Conservation (phyloP, 768 basidiomycete species). For the Tricholoma hemisulphureum region DNA sequence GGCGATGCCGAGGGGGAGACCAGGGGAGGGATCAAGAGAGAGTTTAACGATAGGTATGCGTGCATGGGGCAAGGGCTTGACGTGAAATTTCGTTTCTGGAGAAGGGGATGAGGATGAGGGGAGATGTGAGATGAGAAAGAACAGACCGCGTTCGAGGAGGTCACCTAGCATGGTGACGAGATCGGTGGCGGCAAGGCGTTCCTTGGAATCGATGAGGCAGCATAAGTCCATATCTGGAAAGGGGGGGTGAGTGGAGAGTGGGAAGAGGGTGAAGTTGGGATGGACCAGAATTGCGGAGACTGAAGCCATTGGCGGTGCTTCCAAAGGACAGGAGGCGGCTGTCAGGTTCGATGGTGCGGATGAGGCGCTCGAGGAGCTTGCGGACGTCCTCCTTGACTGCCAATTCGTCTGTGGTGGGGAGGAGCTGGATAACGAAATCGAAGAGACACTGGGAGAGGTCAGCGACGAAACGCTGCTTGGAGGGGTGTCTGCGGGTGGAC, state of each 20-base stretch:
- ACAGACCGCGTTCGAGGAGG: conserved; percentile 80
- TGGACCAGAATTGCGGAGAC: conserved; percentile 88
- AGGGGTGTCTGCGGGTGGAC: conserved; percentile 38
- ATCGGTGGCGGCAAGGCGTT: conserved; percentile 78
- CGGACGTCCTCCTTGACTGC: conserved; percentile 95
- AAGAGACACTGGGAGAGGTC: conserved; percentile 90
- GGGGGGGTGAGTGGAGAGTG: neutral
- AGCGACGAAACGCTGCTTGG: conserved; percentile 64
- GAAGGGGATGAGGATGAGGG: too few species aligned
- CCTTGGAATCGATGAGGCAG: conserved; percentile 88
- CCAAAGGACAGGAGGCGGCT: conserved; percentile 92
- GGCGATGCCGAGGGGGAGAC: conserved; percentile 83
- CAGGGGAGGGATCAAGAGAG: conserved; percentile 82
- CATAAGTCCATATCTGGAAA: conserved; percentile 96
- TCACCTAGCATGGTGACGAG: conserved; percentile 93
- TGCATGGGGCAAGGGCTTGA: conserved; percentile 94
- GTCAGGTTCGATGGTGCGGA: conserved; percentile 91
- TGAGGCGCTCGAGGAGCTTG: conserved; percentile 91
- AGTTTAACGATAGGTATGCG: conserved; percentile 99
- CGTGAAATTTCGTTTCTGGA: conserved; percentile 90
- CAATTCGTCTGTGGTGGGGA: conserved; percentile 88
- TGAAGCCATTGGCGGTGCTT: conserved; percentile 96
- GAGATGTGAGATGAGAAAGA: neutral
- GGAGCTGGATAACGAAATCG: conserved; percentile 89
- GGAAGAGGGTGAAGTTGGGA: conserved; percentile 10